Evolutionary conservation across 768 basidiomycete species (phyloP).

Genomic region (Cystofilobasidium ferigula): DNA sequence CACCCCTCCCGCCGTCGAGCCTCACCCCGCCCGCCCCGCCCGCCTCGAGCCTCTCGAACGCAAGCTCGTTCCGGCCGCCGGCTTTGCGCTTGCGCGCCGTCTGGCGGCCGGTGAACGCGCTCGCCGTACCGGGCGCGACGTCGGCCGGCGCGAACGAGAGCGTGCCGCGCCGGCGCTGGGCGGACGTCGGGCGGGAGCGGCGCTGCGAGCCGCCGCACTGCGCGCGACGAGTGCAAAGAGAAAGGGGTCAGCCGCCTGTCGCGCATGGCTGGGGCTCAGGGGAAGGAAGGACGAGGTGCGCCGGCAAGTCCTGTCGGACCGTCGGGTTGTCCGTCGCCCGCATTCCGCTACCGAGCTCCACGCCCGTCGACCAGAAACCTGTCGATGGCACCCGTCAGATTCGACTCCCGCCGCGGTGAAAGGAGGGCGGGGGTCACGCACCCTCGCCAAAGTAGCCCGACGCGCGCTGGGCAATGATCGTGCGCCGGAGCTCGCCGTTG

Average conservation of each 20-base stretch:
- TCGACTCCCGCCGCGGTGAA: not conserved
- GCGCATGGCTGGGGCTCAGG: not conserved
- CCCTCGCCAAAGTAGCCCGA: slow-evolving; percentile 4
- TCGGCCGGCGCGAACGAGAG: not conserved
- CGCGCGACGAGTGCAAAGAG: too few species aligned
- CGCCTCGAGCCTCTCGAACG: not conserved
- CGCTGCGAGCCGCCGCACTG: not conserved
- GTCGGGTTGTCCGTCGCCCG: not conserved
- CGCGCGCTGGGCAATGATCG: not conserved
- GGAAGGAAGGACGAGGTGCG: not conserved
- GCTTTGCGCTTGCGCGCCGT: slow-evolving; percentile 4
- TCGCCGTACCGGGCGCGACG: not conserved
- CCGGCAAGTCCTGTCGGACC: not conserved
- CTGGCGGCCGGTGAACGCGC: not conserved
- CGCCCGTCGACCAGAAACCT: slow-evolving; percentile 7
- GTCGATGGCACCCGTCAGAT: not conserved
- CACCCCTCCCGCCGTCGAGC: not conserved
- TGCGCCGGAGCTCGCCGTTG: not conserved
- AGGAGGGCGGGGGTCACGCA: not conserved
- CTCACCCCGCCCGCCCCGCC: not conserved
- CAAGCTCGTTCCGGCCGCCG: not conserved
- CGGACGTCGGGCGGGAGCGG: not conserved
- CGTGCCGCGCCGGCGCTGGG: not conserved
- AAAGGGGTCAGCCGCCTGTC: not conserved
- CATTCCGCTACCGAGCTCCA: not conserved